These are phyloP conservation scores for Penicillium paradoxum DNA, from an alignment of 495 filamentous ascomycete species.

Conservation along the genomic window DNA sequence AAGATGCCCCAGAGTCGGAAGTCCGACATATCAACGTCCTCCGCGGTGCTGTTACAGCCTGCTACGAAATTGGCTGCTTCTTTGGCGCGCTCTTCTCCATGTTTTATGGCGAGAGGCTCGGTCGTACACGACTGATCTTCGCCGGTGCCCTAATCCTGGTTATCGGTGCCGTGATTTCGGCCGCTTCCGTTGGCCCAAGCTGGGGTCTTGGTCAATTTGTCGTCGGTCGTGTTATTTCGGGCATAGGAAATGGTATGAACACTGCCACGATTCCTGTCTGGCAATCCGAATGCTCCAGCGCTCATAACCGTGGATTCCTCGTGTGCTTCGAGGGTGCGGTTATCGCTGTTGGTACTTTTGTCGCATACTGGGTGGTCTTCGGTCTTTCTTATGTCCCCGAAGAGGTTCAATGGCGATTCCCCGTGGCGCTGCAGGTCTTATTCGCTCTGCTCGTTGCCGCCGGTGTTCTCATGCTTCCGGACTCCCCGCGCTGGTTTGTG, in stretches of 20 bases:
- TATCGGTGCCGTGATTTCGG: constrained; percentile 48
- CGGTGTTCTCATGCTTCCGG: constrained; percentile 26
- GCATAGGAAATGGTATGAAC: constrained; percentile 40
- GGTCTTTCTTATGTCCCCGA: constrained; percentile 39
- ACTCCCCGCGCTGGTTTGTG: constrained; percentile 27
- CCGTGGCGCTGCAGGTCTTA: constrained; percentile 42
- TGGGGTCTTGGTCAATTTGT: constrained; percentile 39
- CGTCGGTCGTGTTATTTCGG: constrained; percentile 36
- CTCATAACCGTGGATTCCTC: constrained; percentile 29
- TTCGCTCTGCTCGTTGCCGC: constrained; percentile 31
- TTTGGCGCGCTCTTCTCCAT: constrained; percentile 48
- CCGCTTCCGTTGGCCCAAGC: constrained; percentile 31
- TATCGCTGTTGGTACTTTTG: constrained; percentile 29
- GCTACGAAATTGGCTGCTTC: constrained; percentile 54
- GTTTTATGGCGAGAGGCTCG: constrained; percentile 44
- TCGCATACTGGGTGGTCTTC: constrained; percentile 41
- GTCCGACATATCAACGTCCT: constrained; percentile 17
- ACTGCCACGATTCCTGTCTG: constrained; percentile 41
- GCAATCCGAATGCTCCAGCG: constrained; percentile 38
- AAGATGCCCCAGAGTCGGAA: background rate
- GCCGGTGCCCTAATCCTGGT: constrained; percentile 45
- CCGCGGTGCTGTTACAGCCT: constrained; percentile 40
- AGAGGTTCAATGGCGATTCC: constrained; percentile 43
- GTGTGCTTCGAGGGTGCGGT: constrained; percentile 32
- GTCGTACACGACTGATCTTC: constrained; percentile 46